Percentiles rank a stretch among this genome's conserved stretches.
These are phyloP conservation scores for Chlorophyllum brunneum DNA, from an alignment of 768 basidiomycete species.

Conservation along the genomic window DNA sequence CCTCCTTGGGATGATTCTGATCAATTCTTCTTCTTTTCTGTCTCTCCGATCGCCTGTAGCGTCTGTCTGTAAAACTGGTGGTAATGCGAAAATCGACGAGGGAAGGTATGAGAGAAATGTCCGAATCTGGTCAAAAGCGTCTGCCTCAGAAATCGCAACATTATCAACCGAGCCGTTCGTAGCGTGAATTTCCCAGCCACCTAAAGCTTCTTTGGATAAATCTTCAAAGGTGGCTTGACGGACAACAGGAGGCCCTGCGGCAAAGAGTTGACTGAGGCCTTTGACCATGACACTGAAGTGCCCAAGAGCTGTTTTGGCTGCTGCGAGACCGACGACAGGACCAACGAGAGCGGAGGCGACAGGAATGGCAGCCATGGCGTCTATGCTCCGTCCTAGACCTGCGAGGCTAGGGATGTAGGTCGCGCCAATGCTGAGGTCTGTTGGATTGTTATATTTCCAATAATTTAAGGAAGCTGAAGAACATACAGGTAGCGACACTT, in stretches of 20 bases:
- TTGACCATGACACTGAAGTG: conserved; percentile 42
- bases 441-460: neutral
- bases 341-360: conserved; percentile 35
- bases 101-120: conserved; percentile 36
- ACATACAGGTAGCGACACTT: conserved; percentile 34
- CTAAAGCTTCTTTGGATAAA: conserved; percentile 30
- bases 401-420: conserved; percentile 35
- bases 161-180: conserved; percentile 35
- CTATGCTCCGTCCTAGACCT: conserved; percentile 33
- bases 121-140: conserved; percentile 32
- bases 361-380: conserved; percentile 33
- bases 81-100: conserved; percentile 33
- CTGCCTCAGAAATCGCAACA: conserved; percentile 30
- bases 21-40: conserved; percentile 31
- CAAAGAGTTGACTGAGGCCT: conserved; percentile 32
- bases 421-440: conserved; percentile 32
- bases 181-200: conserved; percentile 34
- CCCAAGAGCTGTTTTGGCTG: conserved; percentile 34
- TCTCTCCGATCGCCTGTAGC: conserved; percentile 19
- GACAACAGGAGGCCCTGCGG: conserved; percentile 33
- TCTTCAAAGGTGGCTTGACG: conserved; percentile 34
- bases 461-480: neutral
- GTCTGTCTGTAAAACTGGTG: conserved; percentile 25
- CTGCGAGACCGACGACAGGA: conserved; percentile 37
- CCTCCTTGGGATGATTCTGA: conserved; percentile 33